A percentile compares a stretch with the other conserved stretches of the same genome.
These are phyloP conservation scores for Fusarium sterilihyphosum DNA, from an alignment of 2,329 filamentous ascomycete species.

Conservation along the genomic window DNA sequence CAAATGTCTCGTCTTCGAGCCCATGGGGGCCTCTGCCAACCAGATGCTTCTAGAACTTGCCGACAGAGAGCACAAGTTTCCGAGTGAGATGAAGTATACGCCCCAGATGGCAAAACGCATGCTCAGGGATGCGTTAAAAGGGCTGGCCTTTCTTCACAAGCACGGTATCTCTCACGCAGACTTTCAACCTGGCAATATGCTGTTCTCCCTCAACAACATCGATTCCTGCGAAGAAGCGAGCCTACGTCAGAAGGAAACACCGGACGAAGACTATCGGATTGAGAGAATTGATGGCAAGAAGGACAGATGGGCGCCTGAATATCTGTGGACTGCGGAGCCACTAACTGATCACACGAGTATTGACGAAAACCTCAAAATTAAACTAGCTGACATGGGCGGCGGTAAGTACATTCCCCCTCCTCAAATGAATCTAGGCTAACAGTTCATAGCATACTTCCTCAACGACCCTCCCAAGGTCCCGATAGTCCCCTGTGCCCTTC, in stretches of 20 bases:
- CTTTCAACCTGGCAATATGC: constrained; percentile 5
- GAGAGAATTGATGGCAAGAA: constrained; percentile 1
- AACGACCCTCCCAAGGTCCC: background rate
- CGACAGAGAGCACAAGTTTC: accelerated
- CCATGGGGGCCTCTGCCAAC: constrained; percentile 45
- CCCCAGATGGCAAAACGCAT: background rate
- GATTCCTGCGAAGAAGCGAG: background rate
- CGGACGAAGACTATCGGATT: too few relatives aligned
- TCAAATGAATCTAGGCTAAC: accelerated
- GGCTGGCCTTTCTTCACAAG: background rate
- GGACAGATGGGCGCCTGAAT: constrained; percentile 8
- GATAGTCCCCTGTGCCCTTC: accelerated
- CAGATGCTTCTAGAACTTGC: background rate
- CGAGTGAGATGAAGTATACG: background rate
- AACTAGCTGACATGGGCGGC: constrained; percentile 14
- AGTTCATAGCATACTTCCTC: background rate
- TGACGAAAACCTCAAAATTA: background rate
- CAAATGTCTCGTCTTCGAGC: constrained; percentile 45
- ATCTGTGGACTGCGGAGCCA: background rate
- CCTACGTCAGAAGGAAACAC: accelerated
- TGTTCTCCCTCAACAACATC: background rate
- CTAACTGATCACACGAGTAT: background rate
- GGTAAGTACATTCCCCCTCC: background rate
- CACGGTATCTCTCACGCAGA: background rate
- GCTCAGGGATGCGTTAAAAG: background rate